Percentiles rank a stretch among this genome's conserved stretches.
Conservation (phyloP, 108 stramenopile genomes). For the Cyclotella choctawhatcheeana region DNA sequence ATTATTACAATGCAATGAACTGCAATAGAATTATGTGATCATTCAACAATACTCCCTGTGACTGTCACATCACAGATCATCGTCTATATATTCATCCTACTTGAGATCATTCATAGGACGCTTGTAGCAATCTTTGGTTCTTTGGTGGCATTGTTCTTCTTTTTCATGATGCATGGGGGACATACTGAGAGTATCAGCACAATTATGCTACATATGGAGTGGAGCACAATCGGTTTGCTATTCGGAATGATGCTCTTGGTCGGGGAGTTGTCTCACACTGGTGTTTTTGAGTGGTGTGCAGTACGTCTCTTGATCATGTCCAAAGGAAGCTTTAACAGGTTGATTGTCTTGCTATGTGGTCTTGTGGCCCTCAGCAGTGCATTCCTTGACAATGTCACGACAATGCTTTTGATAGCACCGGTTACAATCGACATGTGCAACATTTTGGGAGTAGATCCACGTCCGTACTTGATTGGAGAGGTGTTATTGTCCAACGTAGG, state of each 20-base stretch:
- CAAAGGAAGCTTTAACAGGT: constrained; percentile 56
- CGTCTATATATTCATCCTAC: constrained; percentile 67
- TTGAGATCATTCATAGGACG: constrained; percentile 72
- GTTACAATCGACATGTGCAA: constrained; percentile 78
- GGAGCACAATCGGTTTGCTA: constrained; percentile 64
- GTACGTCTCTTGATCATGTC: constrained; percentile 56
- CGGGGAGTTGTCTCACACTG: constrained; percentile 65
- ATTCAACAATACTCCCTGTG: too few relatives aligned
- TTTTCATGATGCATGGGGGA: constrained; percentile 63
- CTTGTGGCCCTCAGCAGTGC: constrained; percentile 58
- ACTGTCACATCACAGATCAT: too few relatives aligned
- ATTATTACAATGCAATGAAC: too few relatives aligned
- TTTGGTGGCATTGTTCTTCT: constrained; percentile 60
- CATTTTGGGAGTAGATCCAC: constrained; percentile 63
- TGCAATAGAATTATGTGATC: too few relatives aligned
- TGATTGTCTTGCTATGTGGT: constrained; percentile 56
- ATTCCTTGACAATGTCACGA: constrained; percentile 72
- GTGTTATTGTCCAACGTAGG: constrained; percentile 67
- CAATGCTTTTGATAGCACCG: constrained; percentile 66
- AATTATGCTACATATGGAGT: constrained; percentile 65
- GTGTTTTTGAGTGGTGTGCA: constrained; percentile 72
- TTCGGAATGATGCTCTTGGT: constrained; percentile 82
- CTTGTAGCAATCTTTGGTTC: constrained; percentile 68
- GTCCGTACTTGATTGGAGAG: constrained; percentile 66
- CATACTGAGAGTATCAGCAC: constrained; percentile 49